Conservation (phyloP, 768 basidiomycete species). For the Boletus pseudo-olivaceus region DNA sequence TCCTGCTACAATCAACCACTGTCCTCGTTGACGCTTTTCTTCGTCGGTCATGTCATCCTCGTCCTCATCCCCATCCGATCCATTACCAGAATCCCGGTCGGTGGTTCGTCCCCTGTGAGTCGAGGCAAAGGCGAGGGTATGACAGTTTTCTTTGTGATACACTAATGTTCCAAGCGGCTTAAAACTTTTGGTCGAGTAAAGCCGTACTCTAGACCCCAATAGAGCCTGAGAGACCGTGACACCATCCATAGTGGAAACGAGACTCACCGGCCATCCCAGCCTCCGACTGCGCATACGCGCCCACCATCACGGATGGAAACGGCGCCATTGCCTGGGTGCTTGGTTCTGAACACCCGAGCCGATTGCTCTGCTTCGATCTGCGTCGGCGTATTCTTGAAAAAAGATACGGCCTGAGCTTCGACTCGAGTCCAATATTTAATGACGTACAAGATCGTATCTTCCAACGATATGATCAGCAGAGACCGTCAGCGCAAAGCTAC, state of each 20-base stretch:
- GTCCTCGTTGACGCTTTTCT: conserved; percentile 42
- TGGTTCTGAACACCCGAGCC: conserved; percentile 50
- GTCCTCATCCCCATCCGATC: conserved; percentile 25
- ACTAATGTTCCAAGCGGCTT: conserved; percentile 80
- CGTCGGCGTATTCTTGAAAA: conserved; percentile 4
- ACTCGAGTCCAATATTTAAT: background rate
- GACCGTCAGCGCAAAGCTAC: conserved; percentile 66
- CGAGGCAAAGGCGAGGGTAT: conserved; percentile 69
- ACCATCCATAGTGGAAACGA: background rate
- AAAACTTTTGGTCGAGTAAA: conserved; percentile 78
- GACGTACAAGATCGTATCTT: conserved; percentile 54
- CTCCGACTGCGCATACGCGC: conserved; percentile 79
- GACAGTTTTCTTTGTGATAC: conserved; percentile 79
- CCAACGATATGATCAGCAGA: conserved; percentile 82
- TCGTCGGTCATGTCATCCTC: conserved; percentile 47
- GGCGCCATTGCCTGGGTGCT: conserved; percentile 74
- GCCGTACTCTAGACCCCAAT: conserved; percentile 53
- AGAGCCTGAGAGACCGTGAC: background rate
- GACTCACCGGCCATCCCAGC: conserved; percentile 91
- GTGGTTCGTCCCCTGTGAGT: conserved; percentile 3
- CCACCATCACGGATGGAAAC: conserved; percentile 76
- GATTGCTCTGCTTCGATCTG: conserved; percentile 19
- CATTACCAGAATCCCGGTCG: background rate
- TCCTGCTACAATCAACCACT: conserved; percentile 64
- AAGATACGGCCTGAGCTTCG: background rate